Base-by-base conservation (phyloP, 2,329 filamentous ascomycete species). In the Dactylonectria macrodidyma region DNA sequence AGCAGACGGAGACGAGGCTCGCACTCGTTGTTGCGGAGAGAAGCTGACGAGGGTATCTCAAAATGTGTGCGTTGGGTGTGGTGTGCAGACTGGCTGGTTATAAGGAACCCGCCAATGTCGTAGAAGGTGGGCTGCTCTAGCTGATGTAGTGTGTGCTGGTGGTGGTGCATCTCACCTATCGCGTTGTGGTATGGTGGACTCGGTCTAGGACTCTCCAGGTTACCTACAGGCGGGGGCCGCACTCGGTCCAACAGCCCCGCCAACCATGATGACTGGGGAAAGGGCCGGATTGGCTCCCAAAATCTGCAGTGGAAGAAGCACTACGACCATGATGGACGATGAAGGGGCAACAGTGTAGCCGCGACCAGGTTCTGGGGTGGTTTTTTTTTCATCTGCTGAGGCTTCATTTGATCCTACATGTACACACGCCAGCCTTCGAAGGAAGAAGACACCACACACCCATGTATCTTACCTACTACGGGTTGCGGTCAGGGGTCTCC, bases 71-170 rank as follows among this genome's bases (percentile, higher is more conserved):
- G 52, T 38, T 7, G 22, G 10, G 26, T 26, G 58, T 24, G 59
- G 46, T 50, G 51, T 60, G 64, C 46, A 24, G 38, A 33, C 52
- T 65, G 33, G 56, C 56, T 44, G 55, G 55, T 47, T 52, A 48
- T 59, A 59, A 46, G 41, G 56, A 38, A 38, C 48, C 52, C n/a
- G 19, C 52, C 58, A 24, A 61, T 19, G 26, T 48, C 57, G 46
- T 41, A 36, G 52, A 66, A 7, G 58, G 64, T 66, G 63, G 52
- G 64, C 54, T 60, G 56, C 38, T 57, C 51, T 52, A 14, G 38
- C 38, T 44, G 59, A 50, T 59, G 38, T 47, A 48, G 55, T 30
- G 19, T 51, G 30, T 19, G 19, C 19, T 19, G 19, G 38, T 36
- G 51, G 19, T 55, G 59, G 34, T 63, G 34, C 46, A 46, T 9